A percentile compares a stretch with the other conserved stretches of the same genome.
Evolutionary conservation across 148 eudicot species (phyloP).

Genomic region (Rhododendron molle): DNA sequence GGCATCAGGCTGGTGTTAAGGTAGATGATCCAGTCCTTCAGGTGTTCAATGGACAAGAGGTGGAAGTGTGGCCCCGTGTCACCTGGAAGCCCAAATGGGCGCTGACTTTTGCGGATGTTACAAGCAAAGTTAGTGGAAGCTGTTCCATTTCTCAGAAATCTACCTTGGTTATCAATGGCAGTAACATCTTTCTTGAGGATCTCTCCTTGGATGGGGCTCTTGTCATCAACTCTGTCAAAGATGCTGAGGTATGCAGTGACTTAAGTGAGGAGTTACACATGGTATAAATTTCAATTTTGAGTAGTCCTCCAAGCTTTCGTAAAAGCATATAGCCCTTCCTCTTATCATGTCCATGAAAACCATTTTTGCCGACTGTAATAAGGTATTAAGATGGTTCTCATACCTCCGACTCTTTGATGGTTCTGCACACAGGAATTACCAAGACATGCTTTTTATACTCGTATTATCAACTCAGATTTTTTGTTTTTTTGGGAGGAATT

Average conservation of each 20-base stretch:
- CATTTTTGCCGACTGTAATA: background rate
- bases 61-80: conserved; percentile 87
- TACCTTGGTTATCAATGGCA: conserved; percentile 73
- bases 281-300: background rate
- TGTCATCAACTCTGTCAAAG: conserved; percentile 52
- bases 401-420: background rate
- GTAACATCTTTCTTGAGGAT: conserved; percentile 49
- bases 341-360: background rate
- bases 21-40: conserved; percentile 55
- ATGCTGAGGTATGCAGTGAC: conserved; percentile 70
- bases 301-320: background rate
- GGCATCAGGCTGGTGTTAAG: conserved; percentile 71
- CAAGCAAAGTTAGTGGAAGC: conserved; percentile 55
- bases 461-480: background rate
- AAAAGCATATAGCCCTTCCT: background rate
- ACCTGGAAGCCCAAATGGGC: conserved; percentile 98
- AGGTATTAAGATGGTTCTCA: background rate
- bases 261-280: background rate
- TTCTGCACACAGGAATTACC: background rate
- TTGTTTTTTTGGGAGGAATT: background rate
- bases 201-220: conserved; percentile 87
- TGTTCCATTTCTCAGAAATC: conserved; percentile 66
- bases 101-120: conserved; percentile 63
- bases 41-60: conserved; percentile 85
- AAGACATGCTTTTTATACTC: background rate